Base-by-base conservation (phyloP, 1,284 basidiomycete genomes). In the Rugosomyces carneus region DNA sequence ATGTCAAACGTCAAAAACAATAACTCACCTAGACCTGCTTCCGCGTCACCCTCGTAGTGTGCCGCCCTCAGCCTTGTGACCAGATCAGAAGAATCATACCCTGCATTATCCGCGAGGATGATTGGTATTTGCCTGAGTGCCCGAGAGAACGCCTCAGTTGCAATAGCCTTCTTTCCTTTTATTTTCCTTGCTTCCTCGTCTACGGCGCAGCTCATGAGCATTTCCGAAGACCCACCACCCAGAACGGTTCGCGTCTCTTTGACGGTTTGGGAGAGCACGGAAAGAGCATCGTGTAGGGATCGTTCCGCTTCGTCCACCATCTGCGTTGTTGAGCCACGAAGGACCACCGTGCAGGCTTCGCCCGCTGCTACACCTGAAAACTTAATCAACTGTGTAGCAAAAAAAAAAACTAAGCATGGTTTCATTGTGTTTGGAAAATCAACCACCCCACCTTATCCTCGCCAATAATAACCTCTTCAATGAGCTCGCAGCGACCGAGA, bases 241-340 rank as follows among this genome's bases (percentile, higher is more conserved):
- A 97, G 84, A 2, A 92, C 88, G 5, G 93, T 81, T 20, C 96
- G 78, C 1, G 94, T 96, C 74, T 99, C 96, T 68, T 93, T 94
- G 53, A 97, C 93, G 0, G 95, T 99, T 64, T 99, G 96, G 3
- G 93, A 95, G 8, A 99, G 78, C 1, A 99, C 96, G 0, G 91
- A 95, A 11, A 99, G 84, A 1, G 96, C 96, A 57, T 99, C 96
- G 61, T 99, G 96, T 40, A 99, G 71, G 2, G 96, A 98, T 15
- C 96, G 84, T 61, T 99, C 96, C 2, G 96, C 96, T 68, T 99
- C 96, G 60, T 99, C 96, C 19, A 99, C 85, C 95, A 99, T 99
- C 65, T 99, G 96, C 48, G 85, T 84, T 21, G 96, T 99, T 7
- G 93, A 96, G 18, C 96, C 96, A 18, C 95, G 88, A 2, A 99